These are phyloP conservation scores for Helotiales sp. DNA, from an alignment of 2,329 filamentous ascomycete genomes.

Conservation along the genomic window DNA sequence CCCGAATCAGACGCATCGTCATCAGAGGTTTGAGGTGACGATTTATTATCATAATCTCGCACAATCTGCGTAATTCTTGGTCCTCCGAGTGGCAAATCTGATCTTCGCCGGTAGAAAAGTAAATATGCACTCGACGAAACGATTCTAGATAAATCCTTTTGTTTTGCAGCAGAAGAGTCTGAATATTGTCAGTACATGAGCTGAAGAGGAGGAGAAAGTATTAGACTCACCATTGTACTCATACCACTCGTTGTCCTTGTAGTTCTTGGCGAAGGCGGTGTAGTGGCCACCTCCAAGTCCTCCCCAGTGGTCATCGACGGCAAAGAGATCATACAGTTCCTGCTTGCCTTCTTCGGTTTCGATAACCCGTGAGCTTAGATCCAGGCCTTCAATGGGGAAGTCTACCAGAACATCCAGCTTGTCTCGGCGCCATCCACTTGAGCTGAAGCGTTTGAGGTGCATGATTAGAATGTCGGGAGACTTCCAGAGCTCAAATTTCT, in stretches of 20 bases:
- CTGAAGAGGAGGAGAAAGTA: background rate
- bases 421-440: slow-evolving; percentile 78
- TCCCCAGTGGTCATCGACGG: slow-evolving; percentile 94
- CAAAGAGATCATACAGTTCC: slow-evolving; percentile 90
- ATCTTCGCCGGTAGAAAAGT: slow-evolving; percentile 91
- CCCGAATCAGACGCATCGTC: slow-evolving; percentile 62
- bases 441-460: slow-evolving; percentile 94
- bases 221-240: slow-evolving; percentile 84
- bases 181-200: slow-evolving; percentile 47
- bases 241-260: slow-evolving; percentile 88
- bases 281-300: slow-evolving; percentile 95
- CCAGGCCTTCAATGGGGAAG: slow-evolving; percentile 86
- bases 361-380: slow-evolving; percentile 80
- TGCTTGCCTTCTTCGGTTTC: slow-evolving; percentile 80
- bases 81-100: slow-evolving; percentile 77
- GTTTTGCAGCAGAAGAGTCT: slow-evolving; percentile 77
- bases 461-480: slow-evolving; percentile 93
- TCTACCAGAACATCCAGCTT: slow-evolving; percentile 92
- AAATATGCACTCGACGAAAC: slow-evolving; percentile 85
- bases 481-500: slow-evolving; percentile 98
- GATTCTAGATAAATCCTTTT: slow-evolving; percentile 63
- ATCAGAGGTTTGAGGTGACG: slow-evolving; percentile 48
- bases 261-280: slow-evolving; percentile 93
- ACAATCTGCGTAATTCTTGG: slow-evolving; percentile 74
- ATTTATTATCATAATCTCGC: slow-evolving; percentile 62